Evolutionary conservation across 495 filamentous ascomycete species (phyloP).

Genomic region (Peziza echinospora): DNA sequence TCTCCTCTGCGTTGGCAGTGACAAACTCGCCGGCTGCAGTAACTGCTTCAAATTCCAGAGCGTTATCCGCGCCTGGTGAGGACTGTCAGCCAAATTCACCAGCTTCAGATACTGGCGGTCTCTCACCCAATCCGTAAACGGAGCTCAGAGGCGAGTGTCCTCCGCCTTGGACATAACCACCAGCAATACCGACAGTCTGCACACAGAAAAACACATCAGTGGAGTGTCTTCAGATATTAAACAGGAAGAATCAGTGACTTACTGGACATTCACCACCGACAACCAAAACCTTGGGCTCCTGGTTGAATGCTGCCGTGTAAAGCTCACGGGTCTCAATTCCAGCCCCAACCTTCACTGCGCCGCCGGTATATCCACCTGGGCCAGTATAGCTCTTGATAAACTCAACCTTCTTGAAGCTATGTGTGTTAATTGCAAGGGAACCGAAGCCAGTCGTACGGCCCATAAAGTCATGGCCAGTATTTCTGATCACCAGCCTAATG

Average conservation of each 20-base stretch:
- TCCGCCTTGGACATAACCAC: conserved; percentile 33
- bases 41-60: conserved; percentile 24
- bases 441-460: conserved; percentile 38
- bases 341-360: conserved; percentile 27
- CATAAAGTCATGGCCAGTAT: conserved; percentile 40
- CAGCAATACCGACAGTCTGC: conserved; percentile 20
- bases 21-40: conserved; percentile 24
- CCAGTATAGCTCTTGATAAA: neutral
- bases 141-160: conserved; percentile 28
- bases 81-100: no score
- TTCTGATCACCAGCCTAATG: conserved; percentile 41
- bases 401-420: conserved; percentile 31
- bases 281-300: conserved; percentile 21
- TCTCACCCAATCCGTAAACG: conserved; percentile 28
- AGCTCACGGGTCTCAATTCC: conserved; percentile 28
- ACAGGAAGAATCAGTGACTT: neutral
- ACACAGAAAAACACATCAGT: no score
- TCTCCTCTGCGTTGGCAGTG: conserved; percentile 23
- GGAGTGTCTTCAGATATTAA: neutral
- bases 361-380: conserved; percentile 20
- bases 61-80: conserved; percentile 34
- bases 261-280: conserved; percentile 30
- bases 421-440: conserved; percentile 37
- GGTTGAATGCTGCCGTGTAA: conserved; percentile 24
- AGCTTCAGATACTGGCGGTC: no score